phyloP scores from a whole-genome alignment of 2,329 filamentous ascomycete species.

The Aspergillus candidus region DNA sequence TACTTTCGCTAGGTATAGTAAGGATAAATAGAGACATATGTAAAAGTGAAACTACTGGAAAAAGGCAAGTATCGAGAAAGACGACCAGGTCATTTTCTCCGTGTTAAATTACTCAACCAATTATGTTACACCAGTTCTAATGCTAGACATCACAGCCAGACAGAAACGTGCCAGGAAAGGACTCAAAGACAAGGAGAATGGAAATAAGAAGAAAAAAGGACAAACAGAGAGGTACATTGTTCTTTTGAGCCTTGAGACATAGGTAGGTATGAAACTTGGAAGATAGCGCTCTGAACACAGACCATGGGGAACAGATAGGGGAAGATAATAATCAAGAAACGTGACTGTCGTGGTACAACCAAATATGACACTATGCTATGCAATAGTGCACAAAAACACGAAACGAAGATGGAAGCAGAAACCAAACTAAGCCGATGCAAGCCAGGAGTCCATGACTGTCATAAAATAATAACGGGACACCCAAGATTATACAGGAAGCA shows the following conservation, averaged over 20 bases:
- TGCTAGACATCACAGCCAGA: conserved; percentile 8
- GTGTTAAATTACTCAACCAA: conserved; percentile 1
- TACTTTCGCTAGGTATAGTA: too few relatives aligned
- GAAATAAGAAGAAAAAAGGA: background rate
- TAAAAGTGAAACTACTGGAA: too few relatives aligned
- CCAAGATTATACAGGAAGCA: conserved; percentile 4
- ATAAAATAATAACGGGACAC: conserved; percentile 12
- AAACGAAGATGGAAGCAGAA: conserved; percentile 3
- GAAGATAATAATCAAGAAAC: conserved; percentile 10
- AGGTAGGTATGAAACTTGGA: conserved; percentile 7
- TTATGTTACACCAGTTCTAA: conserved; percentile 31
- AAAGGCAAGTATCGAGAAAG: background rate
- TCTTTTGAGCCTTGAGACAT: background rate
- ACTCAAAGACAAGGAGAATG: too few relatives aligned
- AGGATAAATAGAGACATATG: too few relatives aligned
- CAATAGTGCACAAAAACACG: conserved; percentile 9
- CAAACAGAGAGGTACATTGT: background rate
- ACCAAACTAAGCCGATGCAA: conserved; percentile 14
- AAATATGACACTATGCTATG: conserved; percentile 8
- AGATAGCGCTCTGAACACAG: background rate
- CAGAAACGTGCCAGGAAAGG: background rate
- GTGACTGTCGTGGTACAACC: conserved; percentile 12
- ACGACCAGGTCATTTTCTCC: background rate
- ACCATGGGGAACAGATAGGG: background rate
- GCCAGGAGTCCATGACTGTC: conserved; percentile 17